Base-by-base conservation (phyloP, 768 basidiomycete genomes). In the Boletus huronensis region DNA sequence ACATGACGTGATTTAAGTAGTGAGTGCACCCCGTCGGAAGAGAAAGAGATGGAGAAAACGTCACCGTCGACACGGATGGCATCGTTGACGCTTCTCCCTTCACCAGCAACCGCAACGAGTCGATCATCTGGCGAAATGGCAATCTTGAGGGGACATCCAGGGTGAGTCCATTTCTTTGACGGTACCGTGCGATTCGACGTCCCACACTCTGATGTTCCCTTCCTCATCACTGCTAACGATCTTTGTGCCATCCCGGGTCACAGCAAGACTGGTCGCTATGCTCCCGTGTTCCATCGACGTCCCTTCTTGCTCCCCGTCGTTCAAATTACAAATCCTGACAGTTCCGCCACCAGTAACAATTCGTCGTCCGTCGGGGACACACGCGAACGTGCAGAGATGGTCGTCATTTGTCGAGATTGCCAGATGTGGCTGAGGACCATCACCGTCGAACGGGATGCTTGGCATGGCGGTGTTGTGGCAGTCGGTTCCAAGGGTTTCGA, bases 301-400 rank as follows among this genome's bases (percentile, higher is more conserved):
- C 6, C 57, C 57, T 31, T 50, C 49, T 26, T 58, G 44, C 23
- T 36, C 5, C 1, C 48, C 39, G 2, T 13, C 29, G 2, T 46
- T 38, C 11, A 41, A 16, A 38, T 40, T 21, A 48, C 57, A 58
- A 1, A 58, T 2, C 14, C 8, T 36, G n/a, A n/a, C 19, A 47
- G 25, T n/a, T n/a, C n/a, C n/a, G n/a, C n/a, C n/a, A n/a, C 48
- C 43, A 2, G 36, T 58, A 1, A 47, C 57, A 19, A 58, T 16
- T 6, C 39, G 57, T 26, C 19, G 13, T 17, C 48, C 34, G 8
- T 34, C 43, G 21, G 50, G 54, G 21, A 57, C 28, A 39, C 26
- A 61, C 6, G 21, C 54, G 0, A 57, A 29, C 28, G 5, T 17
- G 8, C 9, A 0, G 11, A 55, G 25, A 9, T 5, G 1, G 17